A percentile compares a stretch with the other conserved stretches of the same genome.
Conservation (phyloP, 1,284 basidiomycete species). For the Papiliotrema nemorosa region DNA sequence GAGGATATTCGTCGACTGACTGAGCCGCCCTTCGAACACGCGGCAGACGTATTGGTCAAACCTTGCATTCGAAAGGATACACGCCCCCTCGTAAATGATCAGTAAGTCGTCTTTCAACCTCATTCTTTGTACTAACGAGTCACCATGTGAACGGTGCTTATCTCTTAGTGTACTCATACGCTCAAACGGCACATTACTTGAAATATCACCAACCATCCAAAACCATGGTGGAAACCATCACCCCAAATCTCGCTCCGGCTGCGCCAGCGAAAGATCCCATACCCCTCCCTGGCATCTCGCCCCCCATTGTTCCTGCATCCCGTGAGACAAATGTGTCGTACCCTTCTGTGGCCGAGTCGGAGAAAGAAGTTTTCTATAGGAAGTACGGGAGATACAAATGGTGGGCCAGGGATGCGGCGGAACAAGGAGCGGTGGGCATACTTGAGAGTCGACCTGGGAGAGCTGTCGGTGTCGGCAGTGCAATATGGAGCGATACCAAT, state of each 20-base stretch:
- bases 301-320: not conserved
- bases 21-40: too few relatives aligned
- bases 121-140: too few relatives aligned
- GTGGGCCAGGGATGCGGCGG: slow-evolving; percentile 2
- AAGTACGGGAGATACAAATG: slow-evolving; percentile 1
- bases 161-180: not conserved
- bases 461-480: slow-evolving; percentile 5
- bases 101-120: too few relatives aligned
- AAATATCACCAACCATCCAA: not conserved
- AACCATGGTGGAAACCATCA: not conserved
- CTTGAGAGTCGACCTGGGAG: slow-evolving; percentile 1
- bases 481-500: slow-evolving; percentile 1
- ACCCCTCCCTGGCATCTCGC: not conserved
- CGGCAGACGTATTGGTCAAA: too few relatives aligned
- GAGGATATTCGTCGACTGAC: too few relatives aligned
- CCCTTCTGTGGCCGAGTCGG: not conserved
- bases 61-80: too few relatives aligned
- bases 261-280: not conserved
- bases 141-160: too few relatives aligned
- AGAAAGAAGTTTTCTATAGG: not conserved
- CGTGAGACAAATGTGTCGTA: slow-evolving; percentile 4
- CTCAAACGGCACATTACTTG: not conserved
- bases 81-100: too few relatives aligned
- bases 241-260: not conserved
- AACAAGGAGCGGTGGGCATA: not conserved